These are phyloP conservation scores for Suillus bovinus DNA, from an alignment of 768 basidiomycete genomes.

Conservation along the genomic window DNA sequence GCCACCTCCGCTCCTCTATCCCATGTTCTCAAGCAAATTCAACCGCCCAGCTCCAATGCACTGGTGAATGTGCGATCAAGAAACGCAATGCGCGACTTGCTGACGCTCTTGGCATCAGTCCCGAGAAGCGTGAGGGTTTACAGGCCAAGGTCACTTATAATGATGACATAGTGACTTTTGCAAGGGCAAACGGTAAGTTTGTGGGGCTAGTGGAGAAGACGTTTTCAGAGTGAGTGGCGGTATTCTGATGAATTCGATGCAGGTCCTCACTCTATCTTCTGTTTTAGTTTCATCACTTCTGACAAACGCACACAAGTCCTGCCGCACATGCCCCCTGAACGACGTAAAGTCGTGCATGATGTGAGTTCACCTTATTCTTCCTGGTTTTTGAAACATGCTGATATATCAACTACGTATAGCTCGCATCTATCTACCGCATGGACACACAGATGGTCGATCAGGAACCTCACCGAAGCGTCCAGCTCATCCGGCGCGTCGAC, in stretches of 20 bases:
- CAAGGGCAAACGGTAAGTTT: slow-evolving; percentile 63
- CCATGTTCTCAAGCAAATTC: slow-evolving; percentile 64
- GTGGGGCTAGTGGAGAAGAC: slow-evolving; percentile 73
- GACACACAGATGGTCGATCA: slow-evolving; percentile 88
- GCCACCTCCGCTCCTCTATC: slow-evolving; percentile 71
- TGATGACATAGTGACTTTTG: slow-evolving; percentile 64
- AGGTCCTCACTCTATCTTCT: slow-evolving; percentile 6
- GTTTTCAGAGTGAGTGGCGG: slow-evolving; percentile 69
- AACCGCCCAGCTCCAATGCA: slow-evolving; percentile 59
- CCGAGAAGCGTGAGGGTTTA: slow-evolving; percentile 41
- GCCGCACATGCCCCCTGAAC: slow-evolving; percentile 77
- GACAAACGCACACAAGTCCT: slow-evolving; percentile 69
- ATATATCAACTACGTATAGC: slow-evolving; percentile 36
- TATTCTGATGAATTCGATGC: slow-evolving; percentile 21
- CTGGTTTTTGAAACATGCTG: neutral
- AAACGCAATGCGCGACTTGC: slow-evolving; percentile 89
- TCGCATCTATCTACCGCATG: slow-evolving; percentile 80
- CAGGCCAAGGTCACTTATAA: slow-evolving; percentile 50
- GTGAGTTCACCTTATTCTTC: slow-evolving; percentile 39
- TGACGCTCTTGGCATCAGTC: slow-evolving; percentile 85
- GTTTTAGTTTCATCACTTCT: slow-evolving; percentile 62
- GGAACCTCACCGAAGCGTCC: slow-evolving; percentile 86
- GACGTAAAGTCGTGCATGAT: slow-evolving; percentile 82
- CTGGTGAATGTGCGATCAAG: slow-evolving; percentile 78
- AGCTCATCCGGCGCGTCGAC: slow-evolving; percentile 80